phyloP scores from a whole-genome alignment of 1,284 basidiomycete genomes.

The Trichosporon faecale region DNA sequence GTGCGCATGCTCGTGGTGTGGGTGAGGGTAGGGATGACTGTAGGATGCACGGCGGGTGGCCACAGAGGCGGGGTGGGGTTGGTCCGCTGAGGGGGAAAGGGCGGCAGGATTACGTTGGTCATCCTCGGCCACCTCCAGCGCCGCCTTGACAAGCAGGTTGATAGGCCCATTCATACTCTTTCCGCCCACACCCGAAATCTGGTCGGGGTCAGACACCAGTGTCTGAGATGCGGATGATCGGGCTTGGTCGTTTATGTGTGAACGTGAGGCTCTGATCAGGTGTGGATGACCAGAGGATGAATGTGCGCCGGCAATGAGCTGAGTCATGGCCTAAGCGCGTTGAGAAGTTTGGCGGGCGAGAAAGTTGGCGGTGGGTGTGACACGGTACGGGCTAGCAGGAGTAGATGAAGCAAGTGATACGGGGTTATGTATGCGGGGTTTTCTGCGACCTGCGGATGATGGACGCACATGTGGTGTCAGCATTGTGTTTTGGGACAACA shows the following conservation, averaged over 20 bases:
- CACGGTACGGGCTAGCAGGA: not conserved
- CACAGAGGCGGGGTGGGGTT: not conserved
- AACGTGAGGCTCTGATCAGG: not conserved
- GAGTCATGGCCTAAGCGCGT: not conserved
- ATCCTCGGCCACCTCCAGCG: conserved; percentile 3
- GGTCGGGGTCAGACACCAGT: not conserved
- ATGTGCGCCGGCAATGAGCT: not conserved
- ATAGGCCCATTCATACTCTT: conserved; percentile 10
- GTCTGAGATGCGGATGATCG: not conserved
- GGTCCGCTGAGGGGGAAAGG: not conserved
- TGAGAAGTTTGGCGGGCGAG: not conserved
- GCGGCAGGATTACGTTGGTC: not conserved
- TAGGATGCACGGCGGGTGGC: not conserved
- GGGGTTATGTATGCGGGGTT: conserved; percentile 1
- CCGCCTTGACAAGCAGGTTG: conserved; percentile 16
- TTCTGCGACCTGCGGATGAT: not conserved
- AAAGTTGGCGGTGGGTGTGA: not conserved
- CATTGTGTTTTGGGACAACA: conserved; percentile 4
- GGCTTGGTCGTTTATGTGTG: not conserved
- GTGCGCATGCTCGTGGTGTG: not conserved
- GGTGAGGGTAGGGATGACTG: not conserved
- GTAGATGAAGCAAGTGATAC: not conserved
- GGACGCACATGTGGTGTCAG: not conserved
- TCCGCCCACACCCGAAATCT: not conserved
- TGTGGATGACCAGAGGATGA: not conserved